Evolutionary conservation across 176 grass and related monocot genomes (phyloP), one percentile per base, ranked within the genome.

Genomic region (Rhynchospora pubera): DNA sequence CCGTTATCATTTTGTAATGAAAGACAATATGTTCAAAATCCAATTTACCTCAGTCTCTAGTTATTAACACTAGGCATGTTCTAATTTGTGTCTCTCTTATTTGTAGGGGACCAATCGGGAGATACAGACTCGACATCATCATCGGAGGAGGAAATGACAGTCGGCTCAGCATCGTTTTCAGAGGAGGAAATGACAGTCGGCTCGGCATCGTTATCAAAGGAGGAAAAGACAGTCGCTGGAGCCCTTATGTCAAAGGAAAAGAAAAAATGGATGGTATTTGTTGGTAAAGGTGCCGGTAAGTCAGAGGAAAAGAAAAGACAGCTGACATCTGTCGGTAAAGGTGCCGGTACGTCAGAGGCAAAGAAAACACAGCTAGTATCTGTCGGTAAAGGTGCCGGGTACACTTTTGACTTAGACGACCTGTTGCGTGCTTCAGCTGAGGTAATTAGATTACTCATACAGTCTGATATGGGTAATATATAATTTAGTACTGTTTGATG

Each of bases 381-480:
- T 72, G 83, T 97, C 61, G 88, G 94, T 21, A 86, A 61, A 50
- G 88, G 79, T 0, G 89, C 79, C 0, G 82, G 48, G 5, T 91
- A 97, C 82, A 91, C 87, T 57, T 97, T 97, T 83, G 94, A 97
- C 78, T 87, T 97, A 81, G 94, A 97, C 78, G 94, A 97, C 63
- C 88, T 97, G 24, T 84, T 97, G 80, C 92, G 94, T 22, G 94
- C 94, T 73, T 97, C 94, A 55, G 94, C 94, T 16, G 94, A 97
- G 92, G 79, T 82, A 82, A 62, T 79, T 62, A 13, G 9, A 45
- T 45, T n/a, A 18, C 15, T 28, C 26, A 28, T 5, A 57, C 15
- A 57, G 14, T 16, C 55, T 57, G 55, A 16, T 16, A 57, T 16
- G 55, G 6, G 18, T n/a, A 16, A 57, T 57, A 57, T 42, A 26